Evolutionary conservation across 2,329 filamentous ascomycete species (phyloP), one percentile per base, ranked within the genome.

Genomic region (Balansia obtecta): DNA sequence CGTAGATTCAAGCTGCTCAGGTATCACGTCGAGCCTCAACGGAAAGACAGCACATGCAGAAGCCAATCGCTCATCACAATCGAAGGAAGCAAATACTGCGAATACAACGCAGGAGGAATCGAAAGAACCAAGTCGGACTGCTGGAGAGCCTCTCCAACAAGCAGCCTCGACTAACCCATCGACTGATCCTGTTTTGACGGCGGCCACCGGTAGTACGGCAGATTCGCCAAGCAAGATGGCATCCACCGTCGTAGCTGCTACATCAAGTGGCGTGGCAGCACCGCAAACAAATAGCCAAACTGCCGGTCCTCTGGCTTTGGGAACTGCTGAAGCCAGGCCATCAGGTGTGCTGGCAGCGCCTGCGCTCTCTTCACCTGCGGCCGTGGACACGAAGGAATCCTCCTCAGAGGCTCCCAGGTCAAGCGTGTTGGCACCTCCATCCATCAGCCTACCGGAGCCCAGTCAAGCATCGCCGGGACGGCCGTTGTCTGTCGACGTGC

Each of bases 371-470:
- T 64, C 65, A 12, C 68, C 68, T 2, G 57, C 60, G 22, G 60
- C 60, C 10, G 59, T 68, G 47, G 55, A 52, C 53, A 50, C 57
- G 55, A 55, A 58, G 46, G 52, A 55, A 50, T 30, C 56, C 54
- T 53, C 55, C 11, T 47, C 51, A 1, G 63, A 63, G 57, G 61
- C 61, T 47, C 64, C 66, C 37, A 73, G 69, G 54, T 72, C 68
- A 13, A 68, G 69, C 48, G 63, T 72, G 22, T 65, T 73, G n/a
- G 71, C 71, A 33, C 67, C 64, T 12, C 71, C 71, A n/a, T 51
- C 56, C 44, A 46, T 50, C 27, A 41, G 48, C 22, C 32, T 49
- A 18, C 27, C 40, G 15, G 48, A 49, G 16, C 48, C 32, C 30
- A 18, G 20, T 7, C 48, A 18, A 16, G 30, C 15, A 33, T 43